A percentile compares a stretch with the other conserved stretches of the same genome.
These are phyloP conservation scores for Ceratobasidium sp. DNA, from an alignment of 1,284 basidiomycete genomes.

Conservation along the genomic window DNA sequence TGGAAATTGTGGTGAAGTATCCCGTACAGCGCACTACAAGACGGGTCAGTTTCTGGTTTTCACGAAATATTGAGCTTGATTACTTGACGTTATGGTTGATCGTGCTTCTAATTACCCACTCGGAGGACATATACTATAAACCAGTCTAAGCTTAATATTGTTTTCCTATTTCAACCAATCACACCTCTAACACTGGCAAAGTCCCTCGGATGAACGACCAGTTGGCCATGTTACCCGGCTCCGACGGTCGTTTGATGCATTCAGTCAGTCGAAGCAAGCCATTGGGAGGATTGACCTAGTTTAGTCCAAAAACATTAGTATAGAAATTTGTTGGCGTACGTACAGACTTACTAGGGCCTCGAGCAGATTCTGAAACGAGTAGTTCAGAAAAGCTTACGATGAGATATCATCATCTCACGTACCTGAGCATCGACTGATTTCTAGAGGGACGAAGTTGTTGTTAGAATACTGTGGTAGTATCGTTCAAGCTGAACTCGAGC, in stretches of 20 bases:
- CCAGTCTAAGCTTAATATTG: background rate
- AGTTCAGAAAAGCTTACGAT: background rate
- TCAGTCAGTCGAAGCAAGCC: slow-evolving; percentile 17
- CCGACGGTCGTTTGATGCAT: slow-evolving; percentile 1
- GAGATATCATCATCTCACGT: background rate
- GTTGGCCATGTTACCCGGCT: background rate
- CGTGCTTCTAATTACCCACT: slow-evolving; percentile 28
- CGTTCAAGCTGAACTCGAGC: background rate
- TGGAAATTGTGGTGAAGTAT: slow-evolving; percentile 62
- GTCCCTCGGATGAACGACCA: slow-evolving; percentile 35
- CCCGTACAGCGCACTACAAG: slow-evolving; percentile 60
- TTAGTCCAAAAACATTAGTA: no score
- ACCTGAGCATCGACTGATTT: slow-evolving; percentile 15
- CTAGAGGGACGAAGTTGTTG: background rate
- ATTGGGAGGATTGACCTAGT: background rate
- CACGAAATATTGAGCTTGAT: background rate
- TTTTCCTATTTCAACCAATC: background rate
- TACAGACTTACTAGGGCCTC: background rate
- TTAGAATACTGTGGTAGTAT: background rate
- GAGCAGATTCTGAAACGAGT: background rate
- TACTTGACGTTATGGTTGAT: slow-evolving; percentile 29
- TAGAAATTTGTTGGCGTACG: background rate
- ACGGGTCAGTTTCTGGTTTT: background rate
- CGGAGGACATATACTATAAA: slow-evolving; percentile 25
- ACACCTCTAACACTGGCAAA: slow-evolving; percentile 6